phyloP scores from a whole-genome alignment of 305 asterid species.

The Fraxinus sp. region DNA sequence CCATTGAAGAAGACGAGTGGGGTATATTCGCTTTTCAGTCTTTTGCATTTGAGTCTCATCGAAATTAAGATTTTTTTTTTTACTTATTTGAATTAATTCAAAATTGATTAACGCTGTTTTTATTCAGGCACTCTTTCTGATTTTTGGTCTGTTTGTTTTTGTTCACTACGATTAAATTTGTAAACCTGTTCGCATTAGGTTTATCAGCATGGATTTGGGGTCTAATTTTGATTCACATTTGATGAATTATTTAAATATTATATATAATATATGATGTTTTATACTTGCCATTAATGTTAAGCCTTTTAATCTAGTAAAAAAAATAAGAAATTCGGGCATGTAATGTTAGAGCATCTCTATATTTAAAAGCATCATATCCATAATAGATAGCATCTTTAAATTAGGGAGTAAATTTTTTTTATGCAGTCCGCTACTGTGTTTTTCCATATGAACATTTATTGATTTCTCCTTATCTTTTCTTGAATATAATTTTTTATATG shows the following conservation, averaged over 20 bases:
- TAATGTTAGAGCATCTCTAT: no score
- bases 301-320: background rate
- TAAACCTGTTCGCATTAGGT: background rate
- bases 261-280: background rate
- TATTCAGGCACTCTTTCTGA: background rate
- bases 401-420: no score
- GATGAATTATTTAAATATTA: background rate
- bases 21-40: constrained; percentile 21
- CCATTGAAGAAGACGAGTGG: constrained; percentile 46
- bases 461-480: no score
- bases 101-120: background rate
- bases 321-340: background rate
- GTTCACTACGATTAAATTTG: background rate
- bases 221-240: background rate
- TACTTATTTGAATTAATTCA: no score
- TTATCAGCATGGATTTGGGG: background rate
- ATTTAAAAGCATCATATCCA: no score
- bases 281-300: background rate
- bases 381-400: no score
- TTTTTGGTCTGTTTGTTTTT: background rate
- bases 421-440: no score
- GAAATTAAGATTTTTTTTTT: background rate
- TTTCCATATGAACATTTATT: no score
- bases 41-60: background rate
- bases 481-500: no score